A percentile compares a stretch with the other conserved stretches of the same genome.
These are phyloP conservation scores for Trametes cubensis DNA, from an alignment of 768 basidiomycete genomes.

Conservation along the genomic window DNA sequence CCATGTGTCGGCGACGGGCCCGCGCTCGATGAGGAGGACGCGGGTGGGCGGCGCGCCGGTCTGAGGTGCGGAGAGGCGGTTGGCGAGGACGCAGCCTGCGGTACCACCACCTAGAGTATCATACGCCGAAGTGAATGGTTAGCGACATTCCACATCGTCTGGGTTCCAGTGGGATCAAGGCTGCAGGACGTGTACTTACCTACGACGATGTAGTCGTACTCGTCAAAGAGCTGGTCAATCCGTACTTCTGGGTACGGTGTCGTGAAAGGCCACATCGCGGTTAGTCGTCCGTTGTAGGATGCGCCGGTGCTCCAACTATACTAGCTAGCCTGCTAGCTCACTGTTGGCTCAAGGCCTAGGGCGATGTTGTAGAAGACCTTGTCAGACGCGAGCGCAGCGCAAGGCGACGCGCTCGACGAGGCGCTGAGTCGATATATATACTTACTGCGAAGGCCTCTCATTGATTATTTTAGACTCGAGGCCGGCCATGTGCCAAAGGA, in stretches of 20 bases:
- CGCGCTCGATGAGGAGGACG: constrained; percentile 38
- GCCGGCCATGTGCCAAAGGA: no score
- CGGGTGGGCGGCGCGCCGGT: constrained; percentile 15
- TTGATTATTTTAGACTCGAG: no score
- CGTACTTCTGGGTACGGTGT: constrained; percentile 19
- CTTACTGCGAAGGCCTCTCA: no score
- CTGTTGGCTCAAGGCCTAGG: no score
- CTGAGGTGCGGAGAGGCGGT: constrained; percentile 38
- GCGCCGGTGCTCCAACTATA: no score
- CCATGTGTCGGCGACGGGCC: constrained; percentile 33
- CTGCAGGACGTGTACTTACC: constrained; percentile 21
- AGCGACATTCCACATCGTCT: background rate
- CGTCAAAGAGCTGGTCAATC: constrained; percentile 13
- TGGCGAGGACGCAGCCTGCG: constrained; percentile 42
- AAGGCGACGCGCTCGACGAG: no score
- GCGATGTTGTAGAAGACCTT: no score
- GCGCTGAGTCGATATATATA: no score
- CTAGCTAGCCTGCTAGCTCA: no score
- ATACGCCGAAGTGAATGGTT: background rate
- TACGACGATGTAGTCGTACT: constrained; percentile 33
- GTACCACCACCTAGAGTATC: constrained; percentile 37
- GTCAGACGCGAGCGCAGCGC: no score
- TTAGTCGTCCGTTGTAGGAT: background rate
- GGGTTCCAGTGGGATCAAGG: background rate
- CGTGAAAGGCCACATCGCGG: constrained; percentile 30